These are phyloP conservation scores for Coprinopsis sp. DNA, from an alignment of 768 basidiomycete species.

Conservation along the genomic window DNA sequence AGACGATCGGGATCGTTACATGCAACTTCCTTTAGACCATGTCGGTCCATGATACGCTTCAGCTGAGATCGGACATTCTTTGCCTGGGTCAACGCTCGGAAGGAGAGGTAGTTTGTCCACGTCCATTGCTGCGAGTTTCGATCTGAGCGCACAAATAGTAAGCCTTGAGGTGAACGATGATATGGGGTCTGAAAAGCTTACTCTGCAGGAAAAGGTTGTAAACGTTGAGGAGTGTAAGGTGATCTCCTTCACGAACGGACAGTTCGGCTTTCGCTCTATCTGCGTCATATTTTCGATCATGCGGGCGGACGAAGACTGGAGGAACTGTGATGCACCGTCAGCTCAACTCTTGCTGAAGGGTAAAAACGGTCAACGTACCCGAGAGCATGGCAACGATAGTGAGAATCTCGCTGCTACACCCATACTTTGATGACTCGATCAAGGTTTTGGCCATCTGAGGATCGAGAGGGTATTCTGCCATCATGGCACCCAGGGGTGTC, in stretches of 20 bases:
- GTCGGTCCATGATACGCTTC: slow-evolving; percentile 87
- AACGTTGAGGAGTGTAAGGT: slow-evolving; percentile 90
- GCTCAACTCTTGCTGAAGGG: not conserved
- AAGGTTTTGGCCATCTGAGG: slow-evolving; percentile 96
- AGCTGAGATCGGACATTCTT: slow-evolving; percentile 92
- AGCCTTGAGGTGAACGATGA: not conserved
- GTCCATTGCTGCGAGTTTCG: slow-evolving; percentile 69
- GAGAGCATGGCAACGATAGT: slow-evolving; percentile 97
- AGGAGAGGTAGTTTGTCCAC: slow-evolving; percentile 85
- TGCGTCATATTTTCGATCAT: slow-evolving; percentile 82
- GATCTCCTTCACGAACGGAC: slow-evolving; percentile 91
- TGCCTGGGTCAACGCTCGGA: slow-evolving; percentile 79
- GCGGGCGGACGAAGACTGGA: slow-evolving; percentile 88
- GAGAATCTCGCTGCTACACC: slow-evolving; percentile 92
- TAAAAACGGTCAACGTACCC: slow-evolving; percentile 41
- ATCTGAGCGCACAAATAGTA: slow-evolving; percentile 60
- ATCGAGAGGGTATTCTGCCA: slow-evolving; percentile 99
- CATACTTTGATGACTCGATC: slow-evolving; percentile 90
- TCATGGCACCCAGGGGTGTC: slow-evolving; percentile 79
- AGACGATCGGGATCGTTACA: slow-evolving; percentile 65
- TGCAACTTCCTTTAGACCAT: slow-evolving; percentile 72
- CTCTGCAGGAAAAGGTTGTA: slow-evolving; percentile 89
- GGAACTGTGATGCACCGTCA: slow-evolving; percentile 52
- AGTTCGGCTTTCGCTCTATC: slow-evolving; percentile 87
- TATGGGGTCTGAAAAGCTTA: slow-evolving; percentile 22